phyloP scores from a whole-genome alignment of 441 rosid species.

The Eugenia klotzschiana region DNA sequence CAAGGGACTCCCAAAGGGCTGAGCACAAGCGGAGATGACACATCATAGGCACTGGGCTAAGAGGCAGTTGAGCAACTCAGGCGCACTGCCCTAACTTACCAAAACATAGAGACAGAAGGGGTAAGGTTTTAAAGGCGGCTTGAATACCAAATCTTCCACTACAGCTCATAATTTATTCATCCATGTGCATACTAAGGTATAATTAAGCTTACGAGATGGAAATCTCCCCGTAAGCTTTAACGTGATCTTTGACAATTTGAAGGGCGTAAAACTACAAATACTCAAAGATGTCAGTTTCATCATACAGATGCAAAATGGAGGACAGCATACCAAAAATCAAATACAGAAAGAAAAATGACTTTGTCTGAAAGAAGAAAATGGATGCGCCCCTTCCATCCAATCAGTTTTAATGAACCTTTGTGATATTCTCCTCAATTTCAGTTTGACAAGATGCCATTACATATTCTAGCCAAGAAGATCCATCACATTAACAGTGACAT shows the following conservation, averaged over 20 bases:
- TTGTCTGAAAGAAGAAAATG: not conserved
- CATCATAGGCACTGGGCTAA: not conserved
- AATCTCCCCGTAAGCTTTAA: not conserved
- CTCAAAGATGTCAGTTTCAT: not conserved
- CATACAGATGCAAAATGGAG: not conserved
- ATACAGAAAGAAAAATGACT: not conserved
- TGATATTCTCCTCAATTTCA: not conserved
- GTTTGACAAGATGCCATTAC: not conserved
- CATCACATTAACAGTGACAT: not conserved
- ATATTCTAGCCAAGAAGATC: not conserved
- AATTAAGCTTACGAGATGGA: not conserved
- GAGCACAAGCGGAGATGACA: not conserved
- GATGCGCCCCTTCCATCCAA: not conserved
- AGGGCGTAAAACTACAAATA: not conserved
- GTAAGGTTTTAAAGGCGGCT: not conserved
- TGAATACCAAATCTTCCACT: not conserved
- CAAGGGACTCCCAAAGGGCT: not conserved
- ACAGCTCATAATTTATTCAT: not conserved
- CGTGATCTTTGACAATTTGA: not conserved
- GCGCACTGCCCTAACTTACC: not conserved
- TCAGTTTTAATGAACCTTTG: not conserved
- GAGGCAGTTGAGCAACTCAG: not conserved
- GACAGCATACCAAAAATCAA: not conserved
- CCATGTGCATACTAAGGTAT: not conserved
- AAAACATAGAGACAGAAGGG: not conserved